Evolutionary conservation across 2,329 filamentous ascomycete genomes (phyloP), one percentile per base, ranked within the genome.

Genomic region (Claviceps paspali): DNA sequence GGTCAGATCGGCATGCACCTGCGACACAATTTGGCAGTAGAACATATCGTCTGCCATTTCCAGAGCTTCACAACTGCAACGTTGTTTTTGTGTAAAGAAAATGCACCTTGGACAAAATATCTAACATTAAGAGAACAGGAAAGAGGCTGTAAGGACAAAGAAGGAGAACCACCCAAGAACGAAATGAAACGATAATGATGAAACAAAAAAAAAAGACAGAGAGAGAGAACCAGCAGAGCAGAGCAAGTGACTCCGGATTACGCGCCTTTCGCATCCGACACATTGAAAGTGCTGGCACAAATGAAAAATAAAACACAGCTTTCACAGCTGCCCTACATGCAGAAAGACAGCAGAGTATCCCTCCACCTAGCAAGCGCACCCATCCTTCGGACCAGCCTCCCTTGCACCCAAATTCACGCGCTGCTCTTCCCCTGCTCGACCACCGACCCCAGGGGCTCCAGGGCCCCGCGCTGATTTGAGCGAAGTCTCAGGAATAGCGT

Each of bases 401-500:
- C 75, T 70, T 33, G 79, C 81, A 35, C 76, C 79, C 49, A 95
- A 64, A 58, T 91, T 93, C 44, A 96, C 86, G 48, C 86, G 73
- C 50, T 82, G 68, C 61, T 87, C 73, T 56, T 82, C 70, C 39
- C 69, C 62, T 53, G 65, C 63, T 52, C 76, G 59, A 57, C 74
- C 71, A 52, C 72, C 66, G 39, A 70, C 63, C 46, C 66, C 68
- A 14, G 75, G 68, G 33, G 76, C 79, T n/a, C 73, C 70, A 14
- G 72, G 66, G n/a, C 82, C 82, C 48, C 85, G 75, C 24, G 82
- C 73, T 35, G 80, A 87, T 74, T 96, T 96, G 57, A 96, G 65
- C 44, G 85, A 94, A 36, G 86, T 93, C 68, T 98, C 91, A 2
- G 91, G 91, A 51, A 98, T 98, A 29, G 87, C 86, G 55, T 96